Evolutionary conservation across 192 early-diverging fungal species (phyloP).

Genomic region (Mortierella claussenii): DNA sequence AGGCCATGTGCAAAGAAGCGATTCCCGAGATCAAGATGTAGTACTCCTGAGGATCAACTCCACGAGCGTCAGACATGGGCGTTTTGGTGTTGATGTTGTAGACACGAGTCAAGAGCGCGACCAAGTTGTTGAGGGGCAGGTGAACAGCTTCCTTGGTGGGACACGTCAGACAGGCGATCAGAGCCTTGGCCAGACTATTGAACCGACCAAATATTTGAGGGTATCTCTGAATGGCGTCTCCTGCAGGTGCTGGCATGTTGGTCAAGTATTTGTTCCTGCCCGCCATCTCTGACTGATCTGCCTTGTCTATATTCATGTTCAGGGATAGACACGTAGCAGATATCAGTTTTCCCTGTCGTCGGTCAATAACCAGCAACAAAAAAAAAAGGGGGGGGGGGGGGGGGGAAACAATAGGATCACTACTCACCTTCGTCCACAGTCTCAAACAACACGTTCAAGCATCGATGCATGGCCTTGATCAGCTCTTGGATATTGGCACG

Average conservation of each 20-base stretch:
- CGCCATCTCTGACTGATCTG: slow-evolving; percentile 42
- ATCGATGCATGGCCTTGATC: slow-evolving; percentile 58
- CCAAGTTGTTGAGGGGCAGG: slow-evolving; percentile 60
- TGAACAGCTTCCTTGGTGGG: slow-evolving; percentile 53
- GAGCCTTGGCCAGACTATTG: slow-evolving; percentile 19
- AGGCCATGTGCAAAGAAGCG: slow-evolving; percentile 52
- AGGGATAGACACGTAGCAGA: background rate
- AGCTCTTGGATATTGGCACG: slow-evolving; percentile 47
- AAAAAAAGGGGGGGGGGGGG: background rate
- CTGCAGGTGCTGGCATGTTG: slow-evolving; percentile 50
- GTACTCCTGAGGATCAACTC: slow-evolving; percentile 61
- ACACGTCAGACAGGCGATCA: slow-evolving; percentile 46
- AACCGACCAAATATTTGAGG: slow-evolving; percentile 29
- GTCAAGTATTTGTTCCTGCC: slow-evolving; percentile 56
- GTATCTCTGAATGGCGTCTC: slow-evolving; percentile 39
- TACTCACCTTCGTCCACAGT: slow-evolving; percentile 67
- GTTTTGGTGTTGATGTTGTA: slow-evolving; percentile 57
- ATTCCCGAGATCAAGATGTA: slow-evolving; percentile 57
- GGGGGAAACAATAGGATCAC: too few relatives aligned
- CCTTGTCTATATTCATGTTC: slow-evolving; percentile 16
- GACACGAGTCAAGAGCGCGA: slow-evolving; percentile 60
- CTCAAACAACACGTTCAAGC: slow-evolving; percentile 58
- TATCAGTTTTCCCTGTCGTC: too few relatives aligned
- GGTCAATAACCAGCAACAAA: background rate
- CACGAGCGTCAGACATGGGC: slow-evolving; percentile 42